These are phyloP conservation scores for Citeromyces siamensis DNA, from an alignment of 1,139 yeast species.

Conservation along the genomic window DNA sequence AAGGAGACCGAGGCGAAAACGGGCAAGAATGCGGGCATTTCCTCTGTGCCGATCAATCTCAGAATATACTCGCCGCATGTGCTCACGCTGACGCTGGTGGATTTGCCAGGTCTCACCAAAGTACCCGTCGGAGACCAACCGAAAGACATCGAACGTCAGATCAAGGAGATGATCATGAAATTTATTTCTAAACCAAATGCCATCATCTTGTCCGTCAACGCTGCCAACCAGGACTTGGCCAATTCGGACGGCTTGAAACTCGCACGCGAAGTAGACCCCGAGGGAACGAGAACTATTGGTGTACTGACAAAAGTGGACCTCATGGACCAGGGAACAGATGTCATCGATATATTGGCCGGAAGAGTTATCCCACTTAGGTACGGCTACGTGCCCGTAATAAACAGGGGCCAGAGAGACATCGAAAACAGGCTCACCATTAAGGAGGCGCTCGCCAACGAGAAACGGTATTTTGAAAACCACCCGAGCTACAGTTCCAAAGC, in stretches of 20 bases:
- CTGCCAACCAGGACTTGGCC: constrained; percentile 96
- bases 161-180: constrained; percentile 87
- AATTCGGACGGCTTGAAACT: constrained; percentile 93
- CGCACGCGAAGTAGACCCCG: constrained; percentile 97
- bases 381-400: constrained; percentile 95
- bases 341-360: constrained; percentile 91
- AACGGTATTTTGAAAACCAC: constrained; percentile 62
- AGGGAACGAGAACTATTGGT: constrained; percentile 93
- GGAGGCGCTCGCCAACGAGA: constrained; percentile 78
- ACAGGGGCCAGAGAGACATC: constrained; percentile 96
- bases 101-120: constrained; percentile 94
- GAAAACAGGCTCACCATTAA: constrained; percentile 78
- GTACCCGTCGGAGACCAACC: constrained; percentile 99
- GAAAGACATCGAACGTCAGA: constrained; percentile 89
- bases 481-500: constrained; percentile 78
- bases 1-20: constrained; percentile 91
- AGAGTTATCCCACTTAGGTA: constrained; percentile 90
- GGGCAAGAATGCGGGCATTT: constrained; percentile 86
- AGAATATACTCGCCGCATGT: constrained; percentile 96
- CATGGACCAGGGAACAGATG: constrained; percentile 99
- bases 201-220: constrained; percentile 87
- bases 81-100: constrained; percentile 88
- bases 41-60: constrained; percentile 85
- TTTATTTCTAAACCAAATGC: constrained; percentile 95
- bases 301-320: constrained; percentile 93